These are phyloP conservation scores for Tremella fuciformis DNA, from an alignment of 768 basidiomycete species.

Conservation along the genomic window DNA sequence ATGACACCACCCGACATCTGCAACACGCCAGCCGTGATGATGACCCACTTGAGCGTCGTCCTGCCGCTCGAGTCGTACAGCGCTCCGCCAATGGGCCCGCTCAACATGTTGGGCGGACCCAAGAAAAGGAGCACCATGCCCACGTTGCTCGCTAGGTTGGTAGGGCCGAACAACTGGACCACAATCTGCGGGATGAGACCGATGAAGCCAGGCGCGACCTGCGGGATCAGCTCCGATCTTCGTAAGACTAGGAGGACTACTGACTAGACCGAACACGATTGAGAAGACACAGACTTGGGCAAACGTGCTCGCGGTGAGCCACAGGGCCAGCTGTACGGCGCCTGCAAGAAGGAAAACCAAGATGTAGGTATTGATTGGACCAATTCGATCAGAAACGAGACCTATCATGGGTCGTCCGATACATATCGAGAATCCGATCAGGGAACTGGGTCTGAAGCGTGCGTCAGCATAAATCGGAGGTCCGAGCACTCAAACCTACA, in stretches of 20 bases:
- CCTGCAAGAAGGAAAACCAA: constrained; percentile 26
- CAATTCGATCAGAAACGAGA: constrained; percentile 35
- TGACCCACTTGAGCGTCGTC: constrained; percentile 31
- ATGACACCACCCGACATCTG: constrained; percentile 13
- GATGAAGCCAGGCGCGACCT: constrained; percentile 29
- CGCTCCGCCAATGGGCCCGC: constrained; percentile 28
- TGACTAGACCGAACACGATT: constrained; percentile 27
- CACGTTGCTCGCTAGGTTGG: constrained; percentile 34
- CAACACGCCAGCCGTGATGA: constrained; percentile 21
- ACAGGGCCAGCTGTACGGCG: constrained; percentile 33
- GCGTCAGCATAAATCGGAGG: neutral
- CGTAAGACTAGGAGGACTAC: neutral
- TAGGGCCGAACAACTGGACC: constrained; percentile 32
- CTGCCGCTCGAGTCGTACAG: constrained; percentile 25
- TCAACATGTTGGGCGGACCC: constrained; percentile 26
- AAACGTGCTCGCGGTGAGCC: constrained; percentile 34
- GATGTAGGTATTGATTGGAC: constrained; percentile 42
- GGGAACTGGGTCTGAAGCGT: constrained; percentile 20
- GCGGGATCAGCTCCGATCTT: neutral
- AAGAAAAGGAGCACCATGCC: constrained; percentile 28
- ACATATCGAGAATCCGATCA: constrained; percentile 24
- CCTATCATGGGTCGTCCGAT: constrained; percentile 38
- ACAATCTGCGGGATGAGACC: constrained; percentile 32
- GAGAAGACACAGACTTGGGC: constrained; percentile 32
- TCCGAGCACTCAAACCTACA: neutral